Evolutionary conservation across 2,329 filamentous ascomycete species (phyloP).

Genomic region (Cordyceps fumosorosea): DNA sequence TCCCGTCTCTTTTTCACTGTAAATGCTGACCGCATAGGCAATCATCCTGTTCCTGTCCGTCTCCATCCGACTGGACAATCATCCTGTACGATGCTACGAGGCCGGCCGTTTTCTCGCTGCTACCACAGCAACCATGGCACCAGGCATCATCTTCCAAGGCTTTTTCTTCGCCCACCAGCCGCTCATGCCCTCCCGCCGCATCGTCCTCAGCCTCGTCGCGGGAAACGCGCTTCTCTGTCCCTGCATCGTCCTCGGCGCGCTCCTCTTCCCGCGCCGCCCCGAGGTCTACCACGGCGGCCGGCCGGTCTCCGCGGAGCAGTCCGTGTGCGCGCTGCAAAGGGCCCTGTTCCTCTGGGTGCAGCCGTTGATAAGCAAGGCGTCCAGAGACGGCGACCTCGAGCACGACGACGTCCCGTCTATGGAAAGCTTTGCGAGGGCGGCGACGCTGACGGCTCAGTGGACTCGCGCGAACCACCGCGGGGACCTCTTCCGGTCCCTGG

Average conservation of each 20-base stretch:
- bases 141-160: constrained; percentile 41
- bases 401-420: neutral
- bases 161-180: constrained; percentile 18
- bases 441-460: neutral
- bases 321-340: neutral
- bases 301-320: neutral
- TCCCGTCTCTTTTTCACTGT: neutral
- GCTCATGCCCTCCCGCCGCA: neutral
- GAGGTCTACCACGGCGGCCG: neutral
- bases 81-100: constrained; percentile 43
- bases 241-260: constrained; percentile 39
- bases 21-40: constrained; percentile 27
- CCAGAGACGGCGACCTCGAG: neutral
- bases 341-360: constrained; percentile 1
- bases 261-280: constrained; percentile 35
- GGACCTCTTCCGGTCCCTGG: neutral
- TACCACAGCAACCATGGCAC: constrained; percentile 34
- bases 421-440: neutral
- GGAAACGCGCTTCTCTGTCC: constrained; percentile 35
- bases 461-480: neutral
- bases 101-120: constrained; percentile 49
- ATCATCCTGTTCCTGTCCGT: constrained; percentile 46
- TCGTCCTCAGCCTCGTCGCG: constrained; percentile 22
- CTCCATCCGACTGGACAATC: constrained; percentile 40
- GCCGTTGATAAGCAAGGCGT: neutral